Evolutionary conservation across 202 grass and related monocot species (phyloP).

Genomic region (Elaeis oleifera): DNA sequence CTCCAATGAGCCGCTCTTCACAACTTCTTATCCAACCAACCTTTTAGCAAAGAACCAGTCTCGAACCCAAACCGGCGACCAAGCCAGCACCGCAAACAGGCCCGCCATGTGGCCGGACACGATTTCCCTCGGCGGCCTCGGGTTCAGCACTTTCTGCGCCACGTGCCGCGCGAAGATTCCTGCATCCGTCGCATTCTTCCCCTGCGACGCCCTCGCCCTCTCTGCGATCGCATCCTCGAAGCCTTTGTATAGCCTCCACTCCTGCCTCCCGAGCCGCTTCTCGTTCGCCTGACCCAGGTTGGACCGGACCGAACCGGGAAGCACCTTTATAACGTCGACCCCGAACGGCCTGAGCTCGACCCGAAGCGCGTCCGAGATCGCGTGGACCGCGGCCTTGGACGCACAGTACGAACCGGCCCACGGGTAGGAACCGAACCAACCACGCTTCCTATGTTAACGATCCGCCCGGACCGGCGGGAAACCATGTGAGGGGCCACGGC

Average conservation of each 20-base stretch:
- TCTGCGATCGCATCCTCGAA: conserved; percentile 39
- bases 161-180: conserved; percentile 29
- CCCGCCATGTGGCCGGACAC: conserved; percentile 42
- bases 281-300: conserved; percentile 30
- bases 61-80: conserved; percentile 23
- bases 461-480: conserved; percentile 6
- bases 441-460: conserved; percentile 61
- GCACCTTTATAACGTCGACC: conserved; percentile 49
- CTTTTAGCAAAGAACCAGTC: conserved; percentile 36
- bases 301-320: conserved; percentile 35
- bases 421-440: conserved; percentile 36
- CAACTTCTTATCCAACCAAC: conserved; percentile 23
- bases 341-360: conserved; percentile 46
- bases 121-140: conserved; percentile 43
- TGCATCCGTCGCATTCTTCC: conserved; percentile 15
- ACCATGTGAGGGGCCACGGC: conserved; percentile 50
- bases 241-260: conserved; percentile 29
- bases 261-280: not conserved
- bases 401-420: conserved; percentile 53
- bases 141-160: conserved; percentile 24
- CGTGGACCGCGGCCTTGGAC: conserved; percentile 55
- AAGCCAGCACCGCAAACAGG: conserved; percentile 39
- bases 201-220: conserved; percentile 41
- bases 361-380: conserved; percentile 42
- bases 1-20: not conserved